Conservation (phyloP, 495 filamentous ascomycete species). For the Neurospora sp. region DNA sequence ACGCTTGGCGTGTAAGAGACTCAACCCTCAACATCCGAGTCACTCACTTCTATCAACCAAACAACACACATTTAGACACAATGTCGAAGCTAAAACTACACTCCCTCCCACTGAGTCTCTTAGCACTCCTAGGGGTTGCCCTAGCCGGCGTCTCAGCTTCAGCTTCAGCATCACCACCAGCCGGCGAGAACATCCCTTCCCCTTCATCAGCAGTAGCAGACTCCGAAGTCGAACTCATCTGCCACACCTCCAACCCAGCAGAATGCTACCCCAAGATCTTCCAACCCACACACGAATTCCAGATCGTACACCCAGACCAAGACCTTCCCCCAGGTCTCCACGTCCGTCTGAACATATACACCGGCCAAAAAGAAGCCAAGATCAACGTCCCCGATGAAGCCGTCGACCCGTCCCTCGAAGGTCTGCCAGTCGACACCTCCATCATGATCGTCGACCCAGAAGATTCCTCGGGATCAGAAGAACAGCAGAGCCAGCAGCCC, state of each 20-base stretch:
- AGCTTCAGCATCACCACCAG: slow-evolving; percentile 16
- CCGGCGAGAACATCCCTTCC: slow-evolving; percentile 4
- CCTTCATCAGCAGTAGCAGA: not conserved
- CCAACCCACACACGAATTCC: slow-evolving; percentile 50
- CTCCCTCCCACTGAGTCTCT: slow-evolving; percentile 13
- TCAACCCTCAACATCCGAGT: not conserved
- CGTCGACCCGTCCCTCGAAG: slow-evolving; percentile 29
- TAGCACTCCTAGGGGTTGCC: slow-evolving; percentile 16
- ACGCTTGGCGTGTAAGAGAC: not conserved
- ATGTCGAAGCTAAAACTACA: slow-evolving; percentile 13
- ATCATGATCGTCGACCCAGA: slow-evolving; percentile 35
- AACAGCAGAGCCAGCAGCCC: slow-evolving; percentile 3
- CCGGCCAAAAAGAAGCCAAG: slow-evolving; percentile 53
- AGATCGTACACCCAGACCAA: slow-evolving; percentile 51
- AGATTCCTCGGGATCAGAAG: slow-evolving; percentile 12
- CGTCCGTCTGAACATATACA: slow-evolving; percentile 51
- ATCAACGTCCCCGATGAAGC: slow-evolving; percentile 43
- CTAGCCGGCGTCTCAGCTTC: slow-evolving; percentile 3
- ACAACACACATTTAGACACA: not conserved
- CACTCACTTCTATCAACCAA: not conserved
- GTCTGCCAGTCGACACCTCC: slow-evolving; percentile 36
- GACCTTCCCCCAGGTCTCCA: slow-evolving; percentile 53
- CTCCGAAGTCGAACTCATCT: slow-evolving; percentile 45
- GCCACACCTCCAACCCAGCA: slow-evolving; percentile 44
- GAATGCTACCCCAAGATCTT: slow-evolving; percentile 59